A percentile compares a stretch with the other conserved stretches of the same genome.
These are phyloP conservation scores for Plasmodium fragile DNA, from an alignment of 169 alveolate species.

Conservation along the genomic window DNA sequence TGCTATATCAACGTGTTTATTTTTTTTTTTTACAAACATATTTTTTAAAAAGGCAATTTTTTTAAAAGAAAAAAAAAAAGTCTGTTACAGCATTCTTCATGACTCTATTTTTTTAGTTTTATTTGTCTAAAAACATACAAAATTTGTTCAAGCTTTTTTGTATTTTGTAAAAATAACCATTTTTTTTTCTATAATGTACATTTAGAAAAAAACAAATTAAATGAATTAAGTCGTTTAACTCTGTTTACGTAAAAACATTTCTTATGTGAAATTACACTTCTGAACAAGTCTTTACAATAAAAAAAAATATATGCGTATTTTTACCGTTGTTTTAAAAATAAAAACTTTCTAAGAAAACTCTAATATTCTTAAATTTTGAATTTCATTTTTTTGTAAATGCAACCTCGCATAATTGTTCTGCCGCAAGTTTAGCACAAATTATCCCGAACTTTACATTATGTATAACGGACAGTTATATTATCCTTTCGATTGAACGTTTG, in stretches of 20 bases:
- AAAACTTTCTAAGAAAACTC: conserved; percentile 21
- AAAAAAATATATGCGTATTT: conserved; percentile 3
- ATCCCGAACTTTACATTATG: background rate
- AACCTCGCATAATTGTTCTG: background rate
- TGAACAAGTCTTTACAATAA: conserved; percentile 10
- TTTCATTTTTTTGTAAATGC: conserved; percentile 1
- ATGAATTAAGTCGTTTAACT: conserved; percentile 8
- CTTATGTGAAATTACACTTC: conserved; percentile 13
- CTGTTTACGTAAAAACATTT: conserved; percentile 15
- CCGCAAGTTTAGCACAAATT: background rate
- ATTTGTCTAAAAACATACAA: conserved; percentile 54
- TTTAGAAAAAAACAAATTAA: conserved; percentile 23
- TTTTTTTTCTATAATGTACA: conserved; percentile 3
- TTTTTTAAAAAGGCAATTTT: conserved; percentile 4
- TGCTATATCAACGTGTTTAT: background rate
- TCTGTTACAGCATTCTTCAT: background rate
- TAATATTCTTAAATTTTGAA: conserved; percentile 17
- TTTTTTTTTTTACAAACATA: conserved; percentile 23
- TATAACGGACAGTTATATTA: background rate
- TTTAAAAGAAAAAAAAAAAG: conserved; percentile 9
- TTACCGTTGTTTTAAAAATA: conserved; percentile 15
- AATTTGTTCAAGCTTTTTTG: conserved; percentile 37
- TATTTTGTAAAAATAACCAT: conserved; percentile 22
- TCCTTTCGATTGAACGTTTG: background rate
- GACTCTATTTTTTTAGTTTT: conserved; percentile 50